phyloP scores from a whole-genome alignment of 2,329 filamentous ascomycete genomes.

The Clarireedia monteithiana region DNA sequence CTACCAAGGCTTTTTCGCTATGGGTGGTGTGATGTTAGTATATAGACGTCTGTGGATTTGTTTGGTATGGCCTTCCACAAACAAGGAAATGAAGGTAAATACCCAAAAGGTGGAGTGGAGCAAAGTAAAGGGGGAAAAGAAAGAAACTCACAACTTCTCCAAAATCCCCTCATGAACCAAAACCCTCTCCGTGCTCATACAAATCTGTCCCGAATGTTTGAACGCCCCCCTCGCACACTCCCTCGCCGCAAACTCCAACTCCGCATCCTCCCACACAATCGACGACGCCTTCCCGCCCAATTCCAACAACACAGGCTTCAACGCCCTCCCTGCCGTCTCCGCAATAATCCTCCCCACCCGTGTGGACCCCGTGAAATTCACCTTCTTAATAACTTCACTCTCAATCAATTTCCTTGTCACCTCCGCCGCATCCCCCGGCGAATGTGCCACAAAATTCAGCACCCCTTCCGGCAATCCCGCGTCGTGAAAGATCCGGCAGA shows the following conservation, averaged over 20 bases:
- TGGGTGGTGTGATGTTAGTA: neutral
- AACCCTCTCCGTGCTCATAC: constrained; percentile 78
- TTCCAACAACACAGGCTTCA: constrained; percentile 77
- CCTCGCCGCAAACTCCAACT: constrained; percentile 62
- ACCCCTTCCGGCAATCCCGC: constrained; percentile 71
- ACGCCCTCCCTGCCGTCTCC: constrained; percentile 57
- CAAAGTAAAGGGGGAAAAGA: neutral
- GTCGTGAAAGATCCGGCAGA: constrained; percentile 58
- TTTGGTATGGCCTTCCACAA: neutral
- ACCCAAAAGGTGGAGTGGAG: neutral
- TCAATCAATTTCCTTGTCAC: constrained; percentile 63
- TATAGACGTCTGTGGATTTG: neutral
- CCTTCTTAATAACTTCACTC: constrained; percentile 61
- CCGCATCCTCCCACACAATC: constrained; percentile 73
- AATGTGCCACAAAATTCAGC: constrained; percentile 62
- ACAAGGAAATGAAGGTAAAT: neutral
- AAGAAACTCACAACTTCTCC: constrained; percentile 35
- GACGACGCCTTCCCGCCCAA: constrained; percentile 76
- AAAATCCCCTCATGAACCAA: constrained; percentile 44
- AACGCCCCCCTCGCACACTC: constrained; percentile 65
- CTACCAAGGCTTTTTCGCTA: neutral
- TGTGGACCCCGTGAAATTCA: constrained; percentile 82
- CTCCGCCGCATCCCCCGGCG: constrained; percentile 56
- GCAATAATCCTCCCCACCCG: constrained; percentile 66
- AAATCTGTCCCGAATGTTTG: constrained; percentile 70